Evolutionary conservation across 2,329 filamentous ascomycete genomes (phyloP), one percentile per base, ranked within the genome.

Genomic region (Colletotrichum lini): DNA sequence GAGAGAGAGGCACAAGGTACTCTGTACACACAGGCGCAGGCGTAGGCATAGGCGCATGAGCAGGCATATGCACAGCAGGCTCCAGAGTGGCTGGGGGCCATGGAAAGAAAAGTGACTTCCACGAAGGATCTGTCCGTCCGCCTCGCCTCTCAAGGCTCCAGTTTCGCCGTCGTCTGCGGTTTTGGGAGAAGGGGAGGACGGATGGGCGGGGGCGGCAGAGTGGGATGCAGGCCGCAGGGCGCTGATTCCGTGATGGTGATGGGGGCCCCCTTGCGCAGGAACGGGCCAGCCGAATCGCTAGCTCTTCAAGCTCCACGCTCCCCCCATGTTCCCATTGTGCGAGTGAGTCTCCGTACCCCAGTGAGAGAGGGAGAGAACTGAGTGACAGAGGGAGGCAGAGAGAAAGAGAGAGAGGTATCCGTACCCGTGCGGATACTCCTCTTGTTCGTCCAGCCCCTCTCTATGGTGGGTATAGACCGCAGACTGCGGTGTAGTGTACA

Each of bases 61-160:
- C 26, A 30, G 26, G 26, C 26, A 30, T 30, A 61, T 47, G 30
- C 23, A 18, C 30, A 42, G 59, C 30, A 38, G 38, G 35, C 47
- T 44, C 35, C 18, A 59, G 40, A 63, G 68, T 71, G 68, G 68
- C 68, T 71, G 68, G 68, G 68, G 68, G 5, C 68, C 65, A 58
- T 59, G 59, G 53, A 69, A 59, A 40, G 53, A 69, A 59, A 40
- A 61, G 58, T 71, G 26, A 30, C 26, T 30, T 30, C 68, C 58
- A 63, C 49, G 65, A 50, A 71, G 68, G 68, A 71, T 71, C 65
- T 71, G 45, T 64, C 65, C 68, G 56, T 67, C 63, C 67, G 68
- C 68, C 68, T 71, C 68, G 68, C 68, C 68, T 58, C 58, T 35
- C 68, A 59, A 71, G 65, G 68, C 68, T 71, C 68, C 68, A 67